These are phyloP conservation scores for Solioccasus polychromus DNA, from an alignment of 768 basidiomycete genomes.

Conservation along the genomic window DNA sequence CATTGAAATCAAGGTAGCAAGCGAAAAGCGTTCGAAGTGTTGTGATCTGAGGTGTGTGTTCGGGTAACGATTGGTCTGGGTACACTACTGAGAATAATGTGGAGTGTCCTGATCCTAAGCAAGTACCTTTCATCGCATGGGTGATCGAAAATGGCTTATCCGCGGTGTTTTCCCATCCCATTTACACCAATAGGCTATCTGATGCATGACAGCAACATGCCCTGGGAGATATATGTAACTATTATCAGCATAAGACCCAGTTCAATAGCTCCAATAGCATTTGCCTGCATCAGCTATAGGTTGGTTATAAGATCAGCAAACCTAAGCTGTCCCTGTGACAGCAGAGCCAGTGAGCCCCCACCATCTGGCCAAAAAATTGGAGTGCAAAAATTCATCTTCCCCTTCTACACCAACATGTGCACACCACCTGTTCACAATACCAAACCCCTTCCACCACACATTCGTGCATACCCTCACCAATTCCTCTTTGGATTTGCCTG, in stretches of 20 bases:
- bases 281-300: too few relatives aligned
- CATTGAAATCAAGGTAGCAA: slow-evolving; percentile 77
- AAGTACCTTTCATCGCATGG: slow-evolving; percentile 37
- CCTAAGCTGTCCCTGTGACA: too few relatives aligned
- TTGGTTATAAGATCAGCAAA: too few relatives aligned
- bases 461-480: too few relatives aligned
- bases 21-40: slow-evolving; percentile 75
- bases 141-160: slow-evolving; percentile 48
- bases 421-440: too few relatives aligned
- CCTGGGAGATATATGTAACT: slow-evolving; percentile 66
- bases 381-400: too few relatives aligned
- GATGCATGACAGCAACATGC: slow-evolving; percentile 80
- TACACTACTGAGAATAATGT: slow-evolving; percentile 2
- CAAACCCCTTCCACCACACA: too few relatives aligned
- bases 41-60: slow-evolving; percentile 30
- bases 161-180: slow-evolving; percentile 64
- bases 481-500: too few relatives aligned
- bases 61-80: slow-evolving; percentile 24
- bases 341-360: too few relatives aligned
- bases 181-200: slow-evolving; percentile 55
- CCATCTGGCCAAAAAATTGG: too few relatives aligned
- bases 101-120: not conserved
- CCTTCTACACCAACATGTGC: too few relatives aligned
- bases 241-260: slow-evolving; percentile 1
- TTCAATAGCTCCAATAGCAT: too few relatives aligned